Evolutionary conservation across 305 asterid genomes (phyloP), one percentile per base, ranked within the genome.

Genomic region (Vinca major): DNA sequence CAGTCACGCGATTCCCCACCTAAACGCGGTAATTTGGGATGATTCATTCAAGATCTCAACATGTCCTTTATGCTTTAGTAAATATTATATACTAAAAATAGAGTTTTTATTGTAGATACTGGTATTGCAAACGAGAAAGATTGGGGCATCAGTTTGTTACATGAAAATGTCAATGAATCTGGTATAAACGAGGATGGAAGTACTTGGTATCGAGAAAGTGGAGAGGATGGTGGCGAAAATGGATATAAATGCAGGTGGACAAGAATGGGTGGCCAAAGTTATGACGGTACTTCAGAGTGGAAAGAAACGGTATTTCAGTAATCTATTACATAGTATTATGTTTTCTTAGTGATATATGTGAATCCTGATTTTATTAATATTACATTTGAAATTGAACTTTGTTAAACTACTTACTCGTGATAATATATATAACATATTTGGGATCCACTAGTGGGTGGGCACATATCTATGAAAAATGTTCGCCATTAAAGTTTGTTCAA

Each of bases 121-220:
- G 99, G 99, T 56, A 93, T 93, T 71, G 99, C 99, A 71, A 93
- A 90, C 52, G 99, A 93, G 86, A 89, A 89, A 80, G 96, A 93
- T 62, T 93, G 97, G 99, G 99, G 96, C 40, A 93, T 93, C 75
- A 84, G 75, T 82, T 68, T 93, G 76, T 62, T 89, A 76, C 81
- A 79, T 78, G 98, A 89, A 62, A 76, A 65, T 79, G 85, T 74
- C 55, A 87, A 79, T 68, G 99, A 93, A 83, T 63, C 90, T 36
- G 99, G 96, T 66, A 84, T 73, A 33, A 90, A 89, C 75, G 97
- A 93, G 73, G 99, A 93, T 79, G 96, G 90, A 0, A 90, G 96
- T 72, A 85, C 89, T 10, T 93, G 99, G 97, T 86, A 77, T 54
- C 87, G 90, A 50, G 97, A 90, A 78, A 86, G 92, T 82, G 89